Conservation (phyloP, 2,329 filamentous ascomycete species). For the Rutstroemia sp. region DNA sequence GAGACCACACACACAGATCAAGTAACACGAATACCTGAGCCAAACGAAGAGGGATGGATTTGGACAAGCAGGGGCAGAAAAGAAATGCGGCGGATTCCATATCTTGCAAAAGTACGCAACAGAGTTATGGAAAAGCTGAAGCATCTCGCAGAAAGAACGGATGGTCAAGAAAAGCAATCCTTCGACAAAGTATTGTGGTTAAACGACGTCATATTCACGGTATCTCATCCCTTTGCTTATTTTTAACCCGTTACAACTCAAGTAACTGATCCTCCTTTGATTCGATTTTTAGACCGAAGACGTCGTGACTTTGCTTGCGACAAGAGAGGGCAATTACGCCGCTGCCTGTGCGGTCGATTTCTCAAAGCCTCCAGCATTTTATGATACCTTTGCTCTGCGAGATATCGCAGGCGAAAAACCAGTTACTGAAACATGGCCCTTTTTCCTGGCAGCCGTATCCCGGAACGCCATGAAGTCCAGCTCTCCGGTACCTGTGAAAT, state of each 20-base stretch:
- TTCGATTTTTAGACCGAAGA: constrained; percentile 41
- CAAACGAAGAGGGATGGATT: constrained; percentile 42
- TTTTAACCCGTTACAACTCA: background rate
- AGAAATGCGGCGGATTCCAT: constrained; percentile 61
- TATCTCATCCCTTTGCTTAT: constrained; percentile 21
- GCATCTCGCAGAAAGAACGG: constrained; percentile 33
- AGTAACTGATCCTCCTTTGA: background rate
- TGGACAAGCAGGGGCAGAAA: constrained; percentile 41
- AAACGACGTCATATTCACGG: constrained; percentile 56
- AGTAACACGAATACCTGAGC: constrained; percentile 34
- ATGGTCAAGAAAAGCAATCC: constrained; percentile 15
- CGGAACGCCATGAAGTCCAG: constrained; percentile 45
- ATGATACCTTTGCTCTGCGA: constrained; percentile 56
- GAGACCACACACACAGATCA: constrained; percentile 48
- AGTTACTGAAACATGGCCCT: constrained; percentile 51
- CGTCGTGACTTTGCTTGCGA: constrained; percentile 47
- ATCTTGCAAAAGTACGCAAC: constrained; percentile 58
- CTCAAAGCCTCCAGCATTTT: constrained; percentile 32
- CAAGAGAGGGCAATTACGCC: constrained; percentile 50
- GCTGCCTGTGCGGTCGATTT: constrained; percentile 58
- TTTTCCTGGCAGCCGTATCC: constrained; percentile 44
- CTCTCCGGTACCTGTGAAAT: constrained; percentile 42
- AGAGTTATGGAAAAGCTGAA: constrained; percentile 51
- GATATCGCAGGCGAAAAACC: constrained; percentile 45
- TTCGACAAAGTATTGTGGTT: constrained; percentile 54